Conservation (phyloP, 164 flowering plant genomes). For the Stephania yunnanensis region DNA sequence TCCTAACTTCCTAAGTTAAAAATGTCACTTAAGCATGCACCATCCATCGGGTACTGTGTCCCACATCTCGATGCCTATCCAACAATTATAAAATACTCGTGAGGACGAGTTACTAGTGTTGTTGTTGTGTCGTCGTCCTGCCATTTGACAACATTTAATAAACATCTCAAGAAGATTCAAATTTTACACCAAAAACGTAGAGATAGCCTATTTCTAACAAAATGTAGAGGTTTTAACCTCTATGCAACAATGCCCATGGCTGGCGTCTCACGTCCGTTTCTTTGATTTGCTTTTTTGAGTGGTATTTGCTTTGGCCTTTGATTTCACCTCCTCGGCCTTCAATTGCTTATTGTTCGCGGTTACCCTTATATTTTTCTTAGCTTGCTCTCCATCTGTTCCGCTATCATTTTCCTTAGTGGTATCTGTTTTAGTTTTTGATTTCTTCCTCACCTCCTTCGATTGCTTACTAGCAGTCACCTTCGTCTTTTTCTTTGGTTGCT, state of each 20-base stretch:
- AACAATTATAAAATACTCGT: too few relatives aligned
- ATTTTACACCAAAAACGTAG: neutral
- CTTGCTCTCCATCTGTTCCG: too few relatives aligned
- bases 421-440: conserved; percentile 8
- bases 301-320: conserved; percentile 7
- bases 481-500: conserved; percentile 12
- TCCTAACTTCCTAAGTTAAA: too few relatives aligned
- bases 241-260: neutral
- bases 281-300: conserved; percentile 5
- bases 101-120: too few relatives aligned
- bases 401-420: neutral
- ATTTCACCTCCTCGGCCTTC: conserved; percentile 9
- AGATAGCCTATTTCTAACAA: neutral
- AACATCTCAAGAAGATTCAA: neutral
- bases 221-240: neutral
- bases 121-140: neutral
- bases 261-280: conserved; percentile 5
- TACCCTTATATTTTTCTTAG: too few relatives aligned
- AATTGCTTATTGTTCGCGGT: conserved; percentile 16
- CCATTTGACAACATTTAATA: neutral
- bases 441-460: conserved; percentile 12
- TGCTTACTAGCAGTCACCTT: conserved; percentile 15
- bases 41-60: too few relatives aligned
- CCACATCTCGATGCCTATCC: too few relatives aligned
- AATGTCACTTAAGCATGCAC: too few relatives aligned